These are phyloP conservation scores for Quillaja saponaria DNA, from an alignment of 306 rosid genomes.

Conservation along the genomic window DNA sequence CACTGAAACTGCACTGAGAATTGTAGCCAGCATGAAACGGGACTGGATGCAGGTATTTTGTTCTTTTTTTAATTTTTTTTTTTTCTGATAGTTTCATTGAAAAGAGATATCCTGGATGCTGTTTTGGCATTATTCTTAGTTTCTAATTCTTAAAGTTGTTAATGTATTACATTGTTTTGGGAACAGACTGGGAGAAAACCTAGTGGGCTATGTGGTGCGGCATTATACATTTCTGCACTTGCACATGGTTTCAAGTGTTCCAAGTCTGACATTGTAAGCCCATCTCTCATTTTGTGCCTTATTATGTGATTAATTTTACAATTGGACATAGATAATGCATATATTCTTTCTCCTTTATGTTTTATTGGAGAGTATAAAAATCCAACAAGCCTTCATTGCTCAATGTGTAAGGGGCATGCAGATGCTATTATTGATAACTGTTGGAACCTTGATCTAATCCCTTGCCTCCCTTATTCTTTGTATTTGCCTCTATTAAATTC, in stretches of 20 bases:
- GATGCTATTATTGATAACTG: too few relatives aligned
- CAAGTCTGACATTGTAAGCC: constrained; percentile 79
- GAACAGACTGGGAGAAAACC: constrained; percentile 92
- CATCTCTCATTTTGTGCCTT: constrained; percentile 22
- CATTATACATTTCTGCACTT: constrained; percentile 77
- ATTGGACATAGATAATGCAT: background rate
- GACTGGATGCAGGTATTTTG: constrained; percentile 85
- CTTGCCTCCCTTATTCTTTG: too few relatives aligned
- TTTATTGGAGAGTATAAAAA: constrained; percentile 8
- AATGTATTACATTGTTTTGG: constrained; percentile 19
- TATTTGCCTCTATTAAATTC: too few relatives aligned
- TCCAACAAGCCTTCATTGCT: too few relatives aligned
- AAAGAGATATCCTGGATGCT: constrained; percentile 23
- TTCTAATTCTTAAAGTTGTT: constrained; percentile 12
- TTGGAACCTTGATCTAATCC: too few relatives aligned
- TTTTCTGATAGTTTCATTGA: too few relatives aligned
- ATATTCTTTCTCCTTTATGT: constrained; percentile 14
- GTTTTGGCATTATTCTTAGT: constrained; percentile 3
- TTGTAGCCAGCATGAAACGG: constrained; percentile 85
- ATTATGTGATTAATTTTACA: constrained; percentile 13
- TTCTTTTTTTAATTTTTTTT: too few relatives aligned
- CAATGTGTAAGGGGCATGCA: too few relatives aligned
- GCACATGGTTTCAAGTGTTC: constrained; percentile 70
- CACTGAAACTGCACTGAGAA: constrained; percentile 63
- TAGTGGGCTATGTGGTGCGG: constrained; percentile 89